Conservation (phyloP, 1,284 basidiomycete species). For the Ustilago sp. region DNA sequence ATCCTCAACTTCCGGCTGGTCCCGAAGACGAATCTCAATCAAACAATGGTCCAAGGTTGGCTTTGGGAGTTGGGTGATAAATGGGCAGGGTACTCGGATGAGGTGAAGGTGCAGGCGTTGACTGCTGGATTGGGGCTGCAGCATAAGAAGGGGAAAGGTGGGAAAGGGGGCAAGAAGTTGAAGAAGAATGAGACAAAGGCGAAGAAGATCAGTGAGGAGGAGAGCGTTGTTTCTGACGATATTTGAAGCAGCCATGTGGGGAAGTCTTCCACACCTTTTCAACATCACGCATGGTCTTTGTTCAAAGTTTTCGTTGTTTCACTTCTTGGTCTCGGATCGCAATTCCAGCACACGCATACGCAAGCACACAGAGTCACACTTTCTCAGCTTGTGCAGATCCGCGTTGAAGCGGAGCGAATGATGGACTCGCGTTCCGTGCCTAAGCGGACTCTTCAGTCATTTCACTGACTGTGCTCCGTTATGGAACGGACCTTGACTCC, state of each 20-base stretch:
- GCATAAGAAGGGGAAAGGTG: not conserved
- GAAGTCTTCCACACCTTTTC: not conserved
- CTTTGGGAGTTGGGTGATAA: constrained; percentile 33
- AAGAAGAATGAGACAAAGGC: not conserved
- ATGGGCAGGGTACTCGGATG: constrained; percentile 20
- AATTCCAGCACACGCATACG: not conserved
- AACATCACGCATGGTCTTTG: not conserved
- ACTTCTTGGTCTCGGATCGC: not conserved
- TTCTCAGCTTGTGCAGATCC: not conserved
- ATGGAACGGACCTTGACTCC: too few species aligned
- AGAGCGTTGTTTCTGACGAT: not conserved
- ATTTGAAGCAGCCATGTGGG: not conserved
- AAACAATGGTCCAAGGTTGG: constrained; percentile 23
- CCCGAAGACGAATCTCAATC: constrained; percentile 17
- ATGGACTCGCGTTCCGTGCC: too few species aligned
- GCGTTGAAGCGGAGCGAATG: too few species aligned
- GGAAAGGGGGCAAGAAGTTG: not conserved
- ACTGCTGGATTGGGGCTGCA: constrained; percentile 12
- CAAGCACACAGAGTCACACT: not conserved
- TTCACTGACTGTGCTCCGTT: too few species aligned
- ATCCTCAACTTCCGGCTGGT: constrained; percentile 20
- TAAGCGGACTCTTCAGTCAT: too few species aligned
- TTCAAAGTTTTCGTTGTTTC: not conserved
- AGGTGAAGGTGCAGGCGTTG: constrained; percentile 24
- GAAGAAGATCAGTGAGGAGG: not conserved